These are phyloP conservation scores for Porcisia deanei DNA, from an alignment of 208 protist genomes.

Conservation along the genomic window DNA sequence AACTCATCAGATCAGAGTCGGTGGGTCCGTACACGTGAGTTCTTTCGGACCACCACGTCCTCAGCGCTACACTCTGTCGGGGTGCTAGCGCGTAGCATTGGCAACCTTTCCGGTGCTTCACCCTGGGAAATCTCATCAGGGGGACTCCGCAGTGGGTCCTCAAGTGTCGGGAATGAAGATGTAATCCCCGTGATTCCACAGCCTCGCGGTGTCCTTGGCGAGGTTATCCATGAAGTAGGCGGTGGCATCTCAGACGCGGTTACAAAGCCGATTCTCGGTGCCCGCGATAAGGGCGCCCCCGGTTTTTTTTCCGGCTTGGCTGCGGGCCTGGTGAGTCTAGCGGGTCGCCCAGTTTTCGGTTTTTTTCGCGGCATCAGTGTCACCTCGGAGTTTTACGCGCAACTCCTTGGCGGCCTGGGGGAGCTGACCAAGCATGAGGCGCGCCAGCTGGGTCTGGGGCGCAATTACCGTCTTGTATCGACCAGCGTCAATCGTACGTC, in stretches of 20 bases:
- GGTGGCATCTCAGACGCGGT: conserved; percentile 51
- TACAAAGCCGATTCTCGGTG: conserved; percentile 42
- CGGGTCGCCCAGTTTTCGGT: conserved; percentile 59
- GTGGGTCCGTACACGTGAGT: conserved; percentile 44
- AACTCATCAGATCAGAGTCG: conserved; percentile 38
- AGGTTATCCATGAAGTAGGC: conserved; percentile 38
- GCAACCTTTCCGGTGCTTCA: conserved; percentile 32
- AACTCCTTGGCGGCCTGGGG: conserved; percentile 17
- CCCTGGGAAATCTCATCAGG: not conserved
- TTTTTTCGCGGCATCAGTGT: conserved; percentile 58
- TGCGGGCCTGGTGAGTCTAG: conserved; percentile 55
- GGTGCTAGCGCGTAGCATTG: conserved; percentile 58
- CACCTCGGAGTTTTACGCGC: conserved; percentile 63
- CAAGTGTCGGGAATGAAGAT: not conserved
- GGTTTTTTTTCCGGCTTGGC: conserved; percentile 64
- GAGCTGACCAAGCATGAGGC: conserved; percentile 25
- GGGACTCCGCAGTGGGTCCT: not conserved
- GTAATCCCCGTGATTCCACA: not conserved
- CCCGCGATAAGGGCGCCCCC: conserved; percentile 38
- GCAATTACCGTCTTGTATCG: conserved; percentile 19
- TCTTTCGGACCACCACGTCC: conserved; percentile 56
- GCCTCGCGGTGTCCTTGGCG: conserved; percentile 34
- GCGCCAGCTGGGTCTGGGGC: conserved; percentile 16
- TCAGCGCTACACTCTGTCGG: conserved; percentile 77
- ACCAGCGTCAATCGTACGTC: not conserved